Evolutionary conservation across 2,329 filamentous ascomycete species (phyloP), one percentile per base, ranked within the genome.

Genomic region (Colletotrichum kahawae): DNA sequence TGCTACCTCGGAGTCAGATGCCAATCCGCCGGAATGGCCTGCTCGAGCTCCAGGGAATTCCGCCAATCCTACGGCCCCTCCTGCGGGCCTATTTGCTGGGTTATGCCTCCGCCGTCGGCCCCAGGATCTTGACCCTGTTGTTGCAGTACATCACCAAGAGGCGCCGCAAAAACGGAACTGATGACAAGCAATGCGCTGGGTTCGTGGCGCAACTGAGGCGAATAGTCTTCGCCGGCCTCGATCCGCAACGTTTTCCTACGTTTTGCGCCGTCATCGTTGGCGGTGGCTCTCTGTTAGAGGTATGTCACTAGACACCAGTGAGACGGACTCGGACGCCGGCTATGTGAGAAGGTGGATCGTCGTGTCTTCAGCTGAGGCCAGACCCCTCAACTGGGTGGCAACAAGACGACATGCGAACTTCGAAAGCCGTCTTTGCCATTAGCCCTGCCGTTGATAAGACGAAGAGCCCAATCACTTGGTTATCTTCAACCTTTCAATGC

Each of bases 231-330:
- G 86, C 86, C 9, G 90, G 90, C 4, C 82, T 92, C 18, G 89
- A 90, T 59, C 83, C 85, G 70, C 88, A 88, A 75, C 86, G 91
- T 10, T 93, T 93, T 79, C 90, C 92, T 57, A 86, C 90, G 5
- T 93, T 93, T 80, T 93, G 91, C 80, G 91, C 91, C 9, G 85
- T 87, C 8, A 82, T 93, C 12, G 88, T 91, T 51, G 92, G 91
- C 38, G 91, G 91, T 51, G 89, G 88, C 77, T 91, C 90, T 29
- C 80, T 93, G n/a, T 80, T 93, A n/a, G 87, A 92, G 86, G 91
- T 90, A 83, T 78, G 86, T 79, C 29, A 33, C 31, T 71, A n/a
- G 48, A 72, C 62, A 60, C 59, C 54, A 51, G 34, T 69, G n/a
- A 64, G 66, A 27, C 64, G 38, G 54, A 63, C 56, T 62, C 29